Conservation (phyloP, 1,284 basidiomycete species). For the Xanthoconium separans region DNA sequence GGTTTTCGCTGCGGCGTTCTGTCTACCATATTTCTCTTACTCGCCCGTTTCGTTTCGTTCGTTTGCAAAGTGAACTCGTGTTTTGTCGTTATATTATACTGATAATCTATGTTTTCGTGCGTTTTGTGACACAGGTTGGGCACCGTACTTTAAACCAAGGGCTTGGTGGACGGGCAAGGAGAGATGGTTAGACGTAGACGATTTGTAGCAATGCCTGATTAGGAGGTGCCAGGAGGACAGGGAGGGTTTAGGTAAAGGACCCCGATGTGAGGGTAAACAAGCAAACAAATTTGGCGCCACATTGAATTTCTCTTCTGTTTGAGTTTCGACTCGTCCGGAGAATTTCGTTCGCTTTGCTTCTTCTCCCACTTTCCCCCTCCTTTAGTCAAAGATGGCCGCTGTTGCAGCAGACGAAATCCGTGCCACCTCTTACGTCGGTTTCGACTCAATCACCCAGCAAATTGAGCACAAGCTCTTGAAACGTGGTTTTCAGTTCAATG, state of each 20-base stretch:
- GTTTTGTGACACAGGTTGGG: conserved; percentile 30
- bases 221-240: conserved; percentile 19
- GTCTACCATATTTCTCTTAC: conserved; percentile 40
- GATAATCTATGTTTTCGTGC: conserved; percentile 29
- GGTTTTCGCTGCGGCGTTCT: conserved; percentile 42
- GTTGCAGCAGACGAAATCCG: conserved; percentile 71
- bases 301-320: conserved; percentile 16
- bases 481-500: conserved; percentile 98
- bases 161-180: neutral
- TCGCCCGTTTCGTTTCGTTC: conserved; percentile 21
- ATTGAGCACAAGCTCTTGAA: conserved; percentile 99
- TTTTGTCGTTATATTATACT: conserved; percentile 28
- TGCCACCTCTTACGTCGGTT: conserved; percentile 88
- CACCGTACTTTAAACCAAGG: conserved; percentile 28
- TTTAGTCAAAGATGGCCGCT: conserved; percentile 39
- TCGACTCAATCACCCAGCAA: conserved; percentile 95
- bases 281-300: conserved; percentile 35
- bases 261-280: conserved; percentile 25
- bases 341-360: conserved; percentile 21
- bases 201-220: neutral
- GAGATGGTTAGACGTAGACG: neutral
- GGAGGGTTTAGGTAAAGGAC: conserved; percentile 24
- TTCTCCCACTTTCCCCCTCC: conserved; percentile 13
- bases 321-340: conserved; percentile 12
- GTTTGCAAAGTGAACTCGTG: conserved; percentile 28